A percentile compares a stretch with the other conserved stretches of the same genome.
Evolutionary conservation across 306 rosid genomes (phyloP).

Genomic region (Sphenostylis stenocarpa): DNA sequence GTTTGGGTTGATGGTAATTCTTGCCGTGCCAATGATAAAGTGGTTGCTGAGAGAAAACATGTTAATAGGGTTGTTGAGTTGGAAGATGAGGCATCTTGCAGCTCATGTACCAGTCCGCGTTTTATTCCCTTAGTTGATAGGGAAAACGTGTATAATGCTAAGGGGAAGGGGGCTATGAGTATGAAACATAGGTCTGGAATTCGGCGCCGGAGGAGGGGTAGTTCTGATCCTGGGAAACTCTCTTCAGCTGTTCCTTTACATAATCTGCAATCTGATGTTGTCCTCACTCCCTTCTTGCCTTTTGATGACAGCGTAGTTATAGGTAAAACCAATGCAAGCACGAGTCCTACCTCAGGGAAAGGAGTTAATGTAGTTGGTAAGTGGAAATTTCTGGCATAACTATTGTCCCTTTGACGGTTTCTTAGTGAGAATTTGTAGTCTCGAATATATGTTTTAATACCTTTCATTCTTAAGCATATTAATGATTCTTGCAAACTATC

Average conservation of each 20-base stretch:
- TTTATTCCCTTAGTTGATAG: slow-evolving; percentile 46
- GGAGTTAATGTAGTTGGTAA: slow-evolving; percentile 33
- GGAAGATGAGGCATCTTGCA: slow-evolving; percentile 55
- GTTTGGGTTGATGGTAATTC: slow-evolving; percentile 41
- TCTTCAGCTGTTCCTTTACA: slow-evolving; percentile 27
- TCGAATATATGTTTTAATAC: background rate
- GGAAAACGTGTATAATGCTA: slow-evolving; percentile 54
- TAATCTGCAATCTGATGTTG: slow-evolving; percentile 30
- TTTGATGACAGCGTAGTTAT: slow-evolving; percentile 7
- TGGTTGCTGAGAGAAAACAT: slow-evolving; percentile 29
- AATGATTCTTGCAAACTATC: background rate
- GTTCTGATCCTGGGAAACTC: slow-evolving; percentile 44
- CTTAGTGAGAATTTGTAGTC: background rate
- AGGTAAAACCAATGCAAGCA: slow-evolving; percentile 27
- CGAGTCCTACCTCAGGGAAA: slow-evolving; percentile 26
- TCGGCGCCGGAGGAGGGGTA: slow-evolving; percentile 55
- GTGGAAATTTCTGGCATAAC: slow-evolving; percentile 15
- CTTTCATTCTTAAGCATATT: background rate
- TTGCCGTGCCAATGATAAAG: slow-evolving; percentile 32
- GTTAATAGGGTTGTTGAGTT: slow-evolving; percentile 41
- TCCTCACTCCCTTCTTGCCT: slow-evolving; percentile 16
- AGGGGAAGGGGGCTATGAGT: slow-evolving; percentile 59
- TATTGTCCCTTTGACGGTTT: background rate
- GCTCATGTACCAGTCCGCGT: slow-evolving; percentile 46
- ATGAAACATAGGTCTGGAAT: slow-evolving; percentile 58